Conservation (phyloP, 2,329 filamentous ascomycete species). For the Penicillium fuscoglaucum region DNA sequence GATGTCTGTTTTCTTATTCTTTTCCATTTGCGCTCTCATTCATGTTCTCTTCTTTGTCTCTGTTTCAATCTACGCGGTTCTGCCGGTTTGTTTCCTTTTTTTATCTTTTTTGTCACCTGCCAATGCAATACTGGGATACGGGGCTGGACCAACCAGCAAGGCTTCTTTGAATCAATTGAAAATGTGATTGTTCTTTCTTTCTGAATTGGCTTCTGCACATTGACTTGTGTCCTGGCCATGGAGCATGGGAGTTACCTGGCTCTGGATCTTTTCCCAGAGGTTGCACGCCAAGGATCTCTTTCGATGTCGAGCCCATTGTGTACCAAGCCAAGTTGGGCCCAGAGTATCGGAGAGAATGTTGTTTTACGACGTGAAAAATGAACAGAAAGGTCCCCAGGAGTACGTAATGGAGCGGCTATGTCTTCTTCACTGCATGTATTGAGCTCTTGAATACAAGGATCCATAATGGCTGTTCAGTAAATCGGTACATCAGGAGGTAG, state of each 20-base stretch:
- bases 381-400: background rate
- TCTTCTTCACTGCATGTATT: background rate
- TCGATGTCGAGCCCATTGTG: background rate
- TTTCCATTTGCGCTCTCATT: constrained; percentile 20
- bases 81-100: constrained; percentile 7
- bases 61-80: constrained; percentile 10
- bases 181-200: constrained; percentile 14
- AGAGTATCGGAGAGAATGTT: background rate
- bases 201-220: constrained; percentile 2
- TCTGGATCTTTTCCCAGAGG: background rate
- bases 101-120: constrained; percentile 9
- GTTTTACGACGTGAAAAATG: background rate
- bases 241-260: background rate
- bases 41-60: constrained; percentile 15
- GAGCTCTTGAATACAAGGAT: constrained; percentile 2
- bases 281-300: constrained; percentile 1
- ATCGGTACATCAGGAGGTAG: background rate
- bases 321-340: background rate
- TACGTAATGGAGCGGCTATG: background rate
- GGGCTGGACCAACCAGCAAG: constrained; percentile 13
- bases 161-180: constrained; percentile 16
- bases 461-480: background rate
- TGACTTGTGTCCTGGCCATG: background rate
- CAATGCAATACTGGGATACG: constrained; percentile 17
- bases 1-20: constrained; percentile 6